A percentile compares a stretch with the other conserved stretches of the same genome.
These are phyloP conservation scores for Penicillium psychrofluorescens DNA, from an alignment of 495 filamentous ascomycete genomes.

Conservation along the genomic window DNA sequence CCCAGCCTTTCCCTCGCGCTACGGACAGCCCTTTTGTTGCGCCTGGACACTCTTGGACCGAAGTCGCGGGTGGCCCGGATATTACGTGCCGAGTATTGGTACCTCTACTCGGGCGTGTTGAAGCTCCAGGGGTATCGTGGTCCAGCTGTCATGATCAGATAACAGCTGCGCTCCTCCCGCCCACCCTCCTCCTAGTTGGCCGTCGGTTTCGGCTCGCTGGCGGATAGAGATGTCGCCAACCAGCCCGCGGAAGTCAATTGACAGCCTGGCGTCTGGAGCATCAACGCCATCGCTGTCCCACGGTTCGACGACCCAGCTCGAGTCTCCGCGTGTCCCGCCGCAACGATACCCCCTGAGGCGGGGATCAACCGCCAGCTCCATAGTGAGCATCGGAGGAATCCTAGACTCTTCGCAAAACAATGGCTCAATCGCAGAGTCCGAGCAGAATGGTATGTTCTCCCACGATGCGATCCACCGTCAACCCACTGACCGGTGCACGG, in stretches of 20 bases:
- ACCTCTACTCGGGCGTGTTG: neutral
- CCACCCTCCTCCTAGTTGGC: conserved; percentile 4
- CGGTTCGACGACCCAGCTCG: conserved; percentile 47
- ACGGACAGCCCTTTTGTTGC: conserved; percentile 1
- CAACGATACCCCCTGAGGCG: conserved; percentile 50
- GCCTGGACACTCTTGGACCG: neutral
- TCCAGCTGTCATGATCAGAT: conserved; percentile 38
- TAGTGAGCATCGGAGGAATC: conserved; percentile 69
- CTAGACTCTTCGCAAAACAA: conserved; percentile 59
- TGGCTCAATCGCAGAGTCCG: conserved; percentile 62
- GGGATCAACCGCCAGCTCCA: conserved; percentile 81
- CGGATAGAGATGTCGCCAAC: conserved; percentile 54
- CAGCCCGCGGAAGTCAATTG: conserved; percentile 61
- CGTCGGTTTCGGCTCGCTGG: conserved; percentile 29
- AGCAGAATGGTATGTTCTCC: conserved; percentile 61
- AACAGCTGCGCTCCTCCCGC: conserved; percentile 26
- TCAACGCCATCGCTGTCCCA: conserved; percentile 50
- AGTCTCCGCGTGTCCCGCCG: conserved; percentile 35
- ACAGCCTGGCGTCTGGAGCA: conserved; percentile 49
- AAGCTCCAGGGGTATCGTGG: conserved; percentile 2
- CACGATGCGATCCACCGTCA: neutral
- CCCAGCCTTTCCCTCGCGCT: conserved; percentile 1
- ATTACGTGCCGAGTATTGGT: neutral
- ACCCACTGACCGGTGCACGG: conserved; percentile 3
- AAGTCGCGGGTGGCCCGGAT: neutral